phyloP scores from a whole-genome alignment of 495 filamentous ascomycete genomes.

The Immersiella caudata region DNA sequence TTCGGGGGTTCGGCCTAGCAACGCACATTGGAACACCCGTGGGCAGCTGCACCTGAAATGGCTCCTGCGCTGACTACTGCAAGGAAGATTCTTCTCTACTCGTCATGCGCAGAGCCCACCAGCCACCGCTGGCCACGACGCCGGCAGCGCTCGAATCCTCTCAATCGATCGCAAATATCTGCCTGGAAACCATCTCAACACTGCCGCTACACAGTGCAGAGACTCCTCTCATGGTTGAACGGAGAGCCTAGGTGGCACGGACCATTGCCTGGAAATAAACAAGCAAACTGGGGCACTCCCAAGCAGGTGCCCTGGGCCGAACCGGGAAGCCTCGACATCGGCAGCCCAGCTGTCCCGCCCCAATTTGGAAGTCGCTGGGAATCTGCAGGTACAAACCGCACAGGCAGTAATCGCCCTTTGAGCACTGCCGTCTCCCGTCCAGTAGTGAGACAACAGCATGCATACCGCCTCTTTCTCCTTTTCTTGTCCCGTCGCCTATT shows the following conservation, averaged over 20 bases:
- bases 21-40: background rate
- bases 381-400: constrained; percentile 17
- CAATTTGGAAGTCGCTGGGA: constrained; percentile 16
- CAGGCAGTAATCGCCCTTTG: background rate
- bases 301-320: background rate
- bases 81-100: background rate
- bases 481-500: constrained; percentile 1
- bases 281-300: background rate
- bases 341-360: background rate
- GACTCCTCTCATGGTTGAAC: background rate
- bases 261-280: background rate
- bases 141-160: background rate
- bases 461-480: constrained; percentile 1
- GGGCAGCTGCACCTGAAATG: background rate
- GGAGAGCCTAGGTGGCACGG: background rate
- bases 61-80: background rate
- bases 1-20: background rate
- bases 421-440: background rate
- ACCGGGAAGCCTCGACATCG: background rate
- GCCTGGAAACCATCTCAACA: background rate
- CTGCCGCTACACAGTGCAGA: background rate
- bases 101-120: background rate
- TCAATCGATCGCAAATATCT: background rate
- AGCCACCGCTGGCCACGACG: background rate
- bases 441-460: background rate